Percentiles rank a stretch among this genome's conserved stretches.
Evolutionary conservation across 108 stramenopile species (phyloP).

Genomic region (Schizochytrium sp.): DNA sequence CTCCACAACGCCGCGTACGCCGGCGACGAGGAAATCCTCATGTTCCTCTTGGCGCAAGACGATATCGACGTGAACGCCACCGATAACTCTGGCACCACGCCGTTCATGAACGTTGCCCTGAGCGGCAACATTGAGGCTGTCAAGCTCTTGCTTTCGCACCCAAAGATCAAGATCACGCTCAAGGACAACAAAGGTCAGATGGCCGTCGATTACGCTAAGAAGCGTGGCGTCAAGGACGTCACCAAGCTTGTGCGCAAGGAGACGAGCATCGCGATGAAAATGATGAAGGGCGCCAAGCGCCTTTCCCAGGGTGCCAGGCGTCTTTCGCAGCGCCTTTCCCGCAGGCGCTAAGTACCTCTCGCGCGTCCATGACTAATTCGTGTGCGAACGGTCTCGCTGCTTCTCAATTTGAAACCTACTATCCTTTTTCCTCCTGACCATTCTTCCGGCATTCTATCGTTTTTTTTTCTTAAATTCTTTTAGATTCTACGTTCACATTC

Average conservation of each 20-base stretch:
- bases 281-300: background rate
- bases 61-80: conserved; percentile 3
- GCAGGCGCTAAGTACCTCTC: background rate
- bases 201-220: conserved; percentile 10
- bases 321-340: background rate
- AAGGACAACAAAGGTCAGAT: background rate
- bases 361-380: no score
- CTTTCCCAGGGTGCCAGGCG: background rate
- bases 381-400: no score
- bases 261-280: background rate
- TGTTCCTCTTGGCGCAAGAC: background rate
- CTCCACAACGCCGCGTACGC: background rate
- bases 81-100: background rate
- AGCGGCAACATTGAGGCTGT: background rate
- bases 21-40: background rate
- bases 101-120: background rate
- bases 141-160: background rate
- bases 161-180: background rate
- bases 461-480: no score
- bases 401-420: no score
- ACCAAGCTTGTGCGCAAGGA: background rate
- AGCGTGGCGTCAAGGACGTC: conserved; percentile 7
- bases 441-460: no score
- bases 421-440: no score
- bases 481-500: no score